Base-by-base conservation (phyloP, 1,284 basidiomycete genomes). In the Polyporus tsugae region DNA sequence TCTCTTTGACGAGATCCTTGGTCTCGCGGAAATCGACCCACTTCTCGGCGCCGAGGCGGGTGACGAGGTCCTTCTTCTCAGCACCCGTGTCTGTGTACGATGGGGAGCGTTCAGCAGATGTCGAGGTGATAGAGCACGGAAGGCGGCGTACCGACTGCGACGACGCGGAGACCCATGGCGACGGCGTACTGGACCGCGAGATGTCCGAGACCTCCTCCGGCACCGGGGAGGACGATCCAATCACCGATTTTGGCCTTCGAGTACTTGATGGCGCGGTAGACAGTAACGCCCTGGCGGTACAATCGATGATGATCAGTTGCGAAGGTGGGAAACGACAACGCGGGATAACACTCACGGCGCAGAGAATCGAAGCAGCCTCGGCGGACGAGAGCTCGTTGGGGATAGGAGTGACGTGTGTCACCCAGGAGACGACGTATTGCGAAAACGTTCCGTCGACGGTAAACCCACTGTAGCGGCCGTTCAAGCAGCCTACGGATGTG, bases 211-310 rank as follows among this genome's bases (percentile, higher is more conserved):
- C 93, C 87, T 74, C 90, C 91, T 15, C 93, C 93, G 9, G 92
- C 92, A 62, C 93, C 94, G 35, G 91, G 91, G 72, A 97, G 85
- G 62, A 90, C 91, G 72, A 96, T 85, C 89, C 90, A 95, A 72
- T 97, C 89, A 63, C 94, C 93, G n/a, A 90, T 86, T 38, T 81
- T 83, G n/a, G 88, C 85, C 64, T 86, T 81, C 66, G 89, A 88
- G 79, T 93, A 87, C 79, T 95, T 95, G 77, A 97, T 83, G 0
- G 94, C 95, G 75, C 93, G 92, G 80, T 95, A 96, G 0, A 93
- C 91, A 1, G 93, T 95, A 22, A 94, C 80, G 69, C 92, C 93
- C 86, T 91, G 73, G 19, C 2, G n/a, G 33, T n/a, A 19, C 46
- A 2, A 41, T 38, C 22, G 38, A 41, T n/a, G 33, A 35, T 38